Base-by-base conservation (phyloP, 495 filamentous ascomycete genomes). In the Talaromyces ruber region DNA sequence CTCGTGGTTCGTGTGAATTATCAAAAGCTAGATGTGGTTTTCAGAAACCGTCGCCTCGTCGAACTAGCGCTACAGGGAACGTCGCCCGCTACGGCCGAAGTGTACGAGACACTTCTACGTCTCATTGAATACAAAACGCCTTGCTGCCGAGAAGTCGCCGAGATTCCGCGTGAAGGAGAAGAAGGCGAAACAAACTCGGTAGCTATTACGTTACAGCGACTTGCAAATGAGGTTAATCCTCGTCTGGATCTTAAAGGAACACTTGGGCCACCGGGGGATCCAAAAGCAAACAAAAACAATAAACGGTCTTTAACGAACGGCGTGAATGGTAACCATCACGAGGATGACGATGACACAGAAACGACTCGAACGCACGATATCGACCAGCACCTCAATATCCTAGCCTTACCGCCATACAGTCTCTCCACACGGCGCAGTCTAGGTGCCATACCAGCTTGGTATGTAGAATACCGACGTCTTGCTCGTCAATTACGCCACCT, bases 1-100 rank as follows among this genome's bases (percentile, higher is more conserved):
- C 72, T 91, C 58, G 82, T 90, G 22, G 76, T 98, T 52, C 86
- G 89, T 29, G 79, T 97, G 25, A 96, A 97, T 71, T 88, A 91
- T 68, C 88, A 90, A 37, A 97, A 93, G 68, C 87, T 91, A 51
- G 79, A 85, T 4, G 89, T 98, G 14, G 80, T 88, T 18, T 81
- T 95, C 60, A 90, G 94, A 59, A 97, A 88, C 64, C 79, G 83
- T 57, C 85, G 85, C 24, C 86, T 98, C 30, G 83, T 88, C 43
- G 65, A 83, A 80, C 64, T 82, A 75, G 66, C 79, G 84, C 63
- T 87, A 86, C 57, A 78, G 79, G 63, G 84, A 73, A 69, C 75
- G 12, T 72, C 75, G 22, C 45, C 68, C 0, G 67, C 65, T 0
- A 92, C 93, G 0, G 81, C 84, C 3, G 79, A 86, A 54, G 83